Evolutionary conservation across 2,329 filamentous ascomycete species (phyloP), one percentile per base, ranked within the genome.

Genomic region (Beauveria caledonica): DNA sequence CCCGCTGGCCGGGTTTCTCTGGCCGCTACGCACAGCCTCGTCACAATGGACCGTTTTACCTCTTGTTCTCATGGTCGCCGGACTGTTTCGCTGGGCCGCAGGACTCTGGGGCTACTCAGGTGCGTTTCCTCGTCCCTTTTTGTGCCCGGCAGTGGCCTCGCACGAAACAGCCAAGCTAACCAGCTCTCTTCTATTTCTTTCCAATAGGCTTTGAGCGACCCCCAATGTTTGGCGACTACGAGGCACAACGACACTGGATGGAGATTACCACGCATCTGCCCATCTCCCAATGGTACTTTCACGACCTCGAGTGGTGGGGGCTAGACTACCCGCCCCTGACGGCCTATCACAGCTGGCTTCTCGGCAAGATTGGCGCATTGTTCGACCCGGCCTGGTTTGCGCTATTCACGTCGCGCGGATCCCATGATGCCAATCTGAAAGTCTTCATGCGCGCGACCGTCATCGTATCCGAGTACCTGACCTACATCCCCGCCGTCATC

Each of bases 201-300:
- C 45, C 49, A 60, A 4, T 63, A 92, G 89, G 93, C 60, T 89
- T 87, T 69, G 79, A 87, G 62, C 85, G 84, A 62, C 92, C 92
- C 40, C 94, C 94, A 6, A 92, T 97, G 86, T 89, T 92, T 70
- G 94, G 94, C 65, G 94, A 99, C 74, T 99, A 96, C 75, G 94
- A 99, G 77, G 94, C 95, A 3, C 94, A 99, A 73, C 80, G 94
- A 67, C 94, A 99, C 74, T 99, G 94, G 94, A 96, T 99, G 92
- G 94, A 99, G 71, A 80, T 99, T 65, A 97, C 94, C 2, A 89
- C 85, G 9, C 85, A 96, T 62, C 79, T 99, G 2, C 94, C 94
- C 15, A 81, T 95, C 42, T 94, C 91, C 11, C 89, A 94, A 73
- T 99, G 95, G 94, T 99, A 99, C 74, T 96, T 96, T 70, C 91